A percentile compares a stretch with the other conserved stretches of the same genome.
These are phyloP conservation scores for Tagetes erecta DNA, from an alignment of 129 eudicot genomes.

Conservation along the genomic window DNA sequence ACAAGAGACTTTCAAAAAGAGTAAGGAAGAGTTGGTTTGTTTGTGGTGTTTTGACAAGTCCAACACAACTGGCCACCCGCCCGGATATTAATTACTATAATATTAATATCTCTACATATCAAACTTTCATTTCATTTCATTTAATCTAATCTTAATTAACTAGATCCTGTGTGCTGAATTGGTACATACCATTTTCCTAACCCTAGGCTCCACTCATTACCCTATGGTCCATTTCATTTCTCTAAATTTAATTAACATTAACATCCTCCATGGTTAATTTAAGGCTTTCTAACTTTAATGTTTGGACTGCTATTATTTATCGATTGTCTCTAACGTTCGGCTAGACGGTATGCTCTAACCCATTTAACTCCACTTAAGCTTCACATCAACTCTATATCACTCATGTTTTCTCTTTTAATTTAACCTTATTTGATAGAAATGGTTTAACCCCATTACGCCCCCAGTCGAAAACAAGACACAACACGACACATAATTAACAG, in stretches of 20 bases:
- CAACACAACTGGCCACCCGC: conserved; percentile 35
- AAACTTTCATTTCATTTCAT: conserved; percentile 15
- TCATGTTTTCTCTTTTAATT: too few relatives aligned
- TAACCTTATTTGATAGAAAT: too few relatives aligned
- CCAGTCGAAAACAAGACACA: too few relatives aligned
- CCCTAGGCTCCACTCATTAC: conserved; percentile 38
- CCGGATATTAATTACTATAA: too few relatives aligned
- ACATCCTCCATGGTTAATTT: conserved; percentile 1
- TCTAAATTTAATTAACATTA: neutral
- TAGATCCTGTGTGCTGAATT: conserved; percentile 3
- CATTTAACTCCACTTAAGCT: too few relatives aligned
- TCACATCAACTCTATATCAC: too few relatives aligned
- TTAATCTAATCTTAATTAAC: conserved; percentile 21
- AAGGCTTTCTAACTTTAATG: neutral
- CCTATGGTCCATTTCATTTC: conserved; percentile 20
- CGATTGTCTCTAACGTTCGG: neutral
- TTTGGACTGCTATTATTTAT: neutral
- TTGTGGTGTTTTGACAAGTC: conserved; percentile 48
- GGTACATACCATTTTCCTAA: conserved; percentile 30
- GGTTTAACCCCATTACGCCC: too few relatives aligned
- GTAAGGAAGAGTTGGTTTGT: conserved; percentile 33
- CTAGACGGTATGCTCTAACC: too few relatives aligned
- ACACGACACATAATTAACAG: too few relatives aligned
- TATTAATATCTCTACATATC: conserved; percentile 17
- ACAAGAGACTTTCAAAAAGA: conserved; percentile 57